phyloP scores from a whole-genome alignment of 768 basidiomycete genomes.

The Tulasnella sp. region DNA sequence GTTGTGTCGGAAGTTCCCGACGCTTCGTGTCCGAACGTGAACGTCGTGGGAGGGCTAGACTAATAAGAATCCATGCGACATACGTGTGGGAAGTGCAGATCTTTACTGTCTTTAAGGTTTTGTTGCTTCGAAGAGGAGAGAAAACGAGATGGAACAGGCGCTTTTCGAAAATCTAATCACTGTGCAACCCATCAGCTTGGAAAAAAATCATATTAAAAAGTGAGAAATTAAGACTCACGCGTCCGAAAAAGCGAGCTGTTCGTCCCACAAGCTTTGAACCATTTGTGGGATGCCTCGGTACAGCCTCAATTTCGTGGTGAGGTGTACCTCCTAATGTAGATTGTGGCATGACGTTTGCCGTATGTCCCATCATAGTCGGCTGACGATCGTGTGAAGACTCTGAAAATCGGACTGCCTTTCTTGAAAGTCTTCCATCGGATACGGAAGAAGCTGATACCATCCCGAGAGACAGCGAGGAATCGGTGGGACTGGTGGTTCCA shows the following conservation, averaged over 20 bases:
- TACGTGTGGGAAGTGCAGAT: too few species aligned
- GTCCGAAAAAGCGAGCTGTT: conserved; percentile 5
- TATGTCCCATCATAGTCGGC: not conserved
- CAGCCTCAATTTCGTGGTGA: not conserved
- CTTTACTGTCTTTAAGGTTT: too few species aligned
- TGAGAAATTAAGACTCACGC: not conserved
- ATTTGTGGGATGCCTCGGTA: not conserved
- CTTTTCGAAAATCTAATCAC: too few species aligned
- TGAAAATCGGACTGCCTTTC: conserved; percentile 9
- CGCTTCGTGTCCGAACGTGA: too few species aligned
- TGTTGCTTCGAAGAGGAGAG: too few species aligned
- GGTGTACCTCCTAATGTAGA: not conserved
- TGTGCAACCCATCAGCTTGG: too few species aligned
- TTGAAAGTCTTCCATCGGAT: not conserved
- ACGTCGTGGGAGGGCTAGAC: too few species aligned
- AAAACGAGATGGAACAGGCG: too few species aligned
- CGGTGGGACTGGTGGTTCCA: conserved; percentile 2
- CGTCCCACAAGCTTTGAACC: not conserved
- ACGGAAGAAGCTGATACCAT: not conserved
- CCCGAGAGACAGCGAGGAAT: not conserved
- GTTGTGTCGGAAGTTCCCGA: too few species aligned
- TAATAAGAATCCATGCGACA: too few species aligned
- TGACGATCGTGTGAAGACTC: not conserved
- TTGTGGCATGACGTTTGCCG: not conserved
- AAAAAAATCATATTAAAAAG: too few species aligned